Evolutionary conservation across 805 yeast genomes (phyloP).

Genomic region (Kockiozyma suomiensis): DNA sequence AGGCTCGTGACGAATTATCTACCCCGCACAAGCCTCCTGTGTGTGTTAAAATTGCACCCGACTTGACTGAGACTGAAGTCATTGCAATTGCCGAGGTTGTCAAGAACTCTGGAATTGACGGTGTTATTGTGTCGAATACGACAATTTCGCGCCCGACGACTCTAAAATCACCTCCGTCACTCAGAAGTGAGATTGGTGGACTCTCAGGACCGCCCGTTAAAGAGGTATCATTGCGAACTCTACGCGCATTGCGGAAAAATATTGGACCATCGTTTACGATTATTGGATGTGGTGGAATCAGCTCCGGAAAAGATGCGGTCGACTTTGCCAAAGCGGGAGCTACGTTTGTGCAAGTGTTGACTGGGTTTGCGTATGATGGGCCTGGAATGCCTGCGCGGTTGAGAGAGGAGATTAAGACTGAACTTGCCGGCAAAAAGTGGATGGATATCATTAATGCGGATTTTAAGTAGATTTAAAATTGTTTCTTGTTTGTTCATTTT

Average conservation of each 20-base stretch:
- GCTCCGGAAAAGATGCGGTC: conserved; percentile 82
- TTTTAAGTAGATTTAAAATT: conserved; percentile 6
- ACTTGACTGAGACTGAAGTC: conserved; percentile 77
- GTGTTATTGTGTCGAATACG: conserved; percentile 89
- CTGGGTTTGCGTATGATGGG: conserved; percentile 89
- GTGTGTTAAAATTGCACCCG: conserved; percentile 92
- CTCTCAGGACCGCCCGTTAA: conserved; percentile 91
- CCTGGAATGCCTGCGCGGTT: conserved; percentile 75
- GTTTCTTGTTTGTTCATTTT: neutral
- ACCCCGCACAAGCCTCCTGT: conserved; percentile 66
- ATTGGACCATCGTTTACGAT: conserved; percentile 75
- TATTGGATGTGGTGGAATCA: conserved; percentile 93
- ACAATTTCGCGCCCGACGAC: conserved; percentile 78
- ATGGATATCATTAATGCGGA: conserved; percentile 72
- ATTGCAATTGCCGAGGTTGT: conserved; percentile 81
- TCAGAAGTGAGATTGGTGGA: conserved; percentile 75
- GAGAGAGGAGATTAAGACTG: conserved; percentile 59
- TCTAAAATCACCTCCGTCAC: conserved; percentile 53
- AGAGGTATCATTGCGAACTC: conserved; percentile 71
- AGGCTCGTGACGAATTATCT: conserved; percentile 61
- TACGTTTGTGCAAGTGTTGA: conserved; percentile 80
- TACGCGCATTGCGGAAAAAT: conserved; percentile 69
- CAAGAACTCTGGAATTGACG: conserved; percentile 76
- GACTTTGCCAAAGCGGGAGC: conserved; percentile 96
- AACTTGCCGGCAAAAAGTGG: conserved; percentile 86